Evolutionary conservation across 345 rosid genomes (phyloP), one percentile per base, ranked within the genome.

Genomic region (Luvunga scandens): DNA sequence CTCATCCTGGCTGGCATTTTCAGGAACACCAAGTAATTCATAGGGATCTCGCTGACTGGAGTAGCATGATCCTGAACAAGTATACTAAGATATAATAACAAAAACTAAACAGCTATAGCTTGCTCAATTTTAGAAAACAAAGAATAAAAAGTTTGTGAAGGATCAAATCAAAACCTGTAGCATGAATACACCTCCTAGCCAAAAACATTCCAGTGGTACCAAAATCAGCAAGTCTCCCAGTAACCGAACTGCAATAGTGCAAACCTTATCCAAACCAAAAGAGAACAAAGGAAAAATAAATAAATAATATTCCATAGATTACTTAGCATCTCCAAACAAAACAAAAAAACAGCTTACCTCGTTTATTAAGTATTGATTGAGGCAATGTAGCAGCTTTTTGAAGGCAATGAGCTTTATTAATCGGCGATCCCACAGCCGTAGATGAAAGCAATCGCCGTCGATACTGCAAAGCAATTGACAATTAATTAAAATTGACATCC

Each of bases 11-110:
- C 92, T 78, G 53, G 97, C 98, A 82, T 85, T 89, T 48, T 88
- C 84, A 2, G 93, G 75, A 79, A 93, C 94, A 42, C 98, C 97
- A 12, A 95, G 96, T 80, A 93, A 76, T 79, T 92, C 93, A 72
- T 95, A 93, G 84, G 81, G 90, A 71, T 85, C 86, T 70, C 74
- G 82, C 75, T 84, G 88, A 73, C 87, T 80, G 60, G 90, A 82
- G 70, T 68, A 75, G 8, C 76, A 68, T 66, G 64, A 65, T 75
- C 96, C 98, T 93, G 80, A 31, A 63, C 76, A 77, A 62, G 45
- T 16, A 27, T 31, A 77, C 21, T 10, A 71, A 42, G 6, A n/a
- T 2, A 71, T 57, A 60, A 63, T 2, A 75, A 63, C 28, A 45
- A 60, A 61, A 64, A 66, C 50, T 28, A 59, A 53, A 63, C 5